Evolutionary conservation across 2,329 filamentous ascomycete genomes (phyloP).

Genomic region (Diaporthe ilicicola): DNA sequence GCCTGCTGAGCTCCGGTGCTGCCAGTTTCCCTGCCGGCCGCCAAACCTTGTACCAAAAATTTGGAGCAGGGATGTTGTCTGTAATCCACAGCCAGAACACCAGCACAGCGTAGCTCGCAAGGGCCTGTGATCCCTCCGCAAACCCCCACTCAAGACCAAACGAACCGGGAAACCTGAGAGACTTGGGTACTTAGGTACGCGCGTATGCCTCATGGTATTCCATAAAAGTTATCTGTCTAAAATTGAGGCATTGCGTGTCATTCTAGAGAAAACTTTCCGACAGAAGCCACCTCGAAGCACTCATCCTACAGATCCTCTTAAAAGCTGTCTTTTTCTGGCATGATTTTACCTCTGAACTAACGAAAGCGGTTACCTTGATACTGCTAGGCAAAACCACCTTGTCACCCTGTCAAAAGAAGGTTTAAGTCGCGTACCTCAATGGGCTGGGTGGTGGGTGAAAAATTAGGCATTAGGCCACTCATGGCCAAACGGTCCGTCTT

Average conservation of each 20-base stretch:
- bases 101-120: neutral
- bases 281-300: too few relatives aligned
- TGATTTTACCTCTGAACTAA: neutral
- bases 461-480: neutral
- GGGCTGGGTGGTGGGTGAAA: neutral
- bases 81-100: neutral
- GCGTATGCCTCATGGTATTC: neutral
- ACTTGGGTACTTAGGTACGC: neutral
- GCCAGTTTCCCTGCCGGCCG: conserved; percentile 25
- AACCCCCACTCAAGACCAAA: neutral
- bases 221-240: neutral
- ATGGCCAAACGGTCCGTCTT: neutral
- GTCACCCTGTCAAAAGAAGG: neutral
- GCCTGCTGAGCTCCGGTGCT: conserved; percentile 20
- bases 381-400: neutral
- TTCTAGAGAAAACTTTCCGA: too few relatives aligned
- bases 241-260: neutral
- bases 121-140: neutral
- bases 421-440: neutral
- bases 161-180: neutral
- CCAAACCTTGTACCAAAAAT: conserved; percentile 9
- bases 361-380: too few relatives aligned
- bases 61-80: conserved; percentile 11
- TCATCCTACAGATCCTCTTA: too few relatives aligned
- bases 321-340: neutral